Evolutionary conservation across 805 yeast species (phyloP), one percentile per base, ranked within the genome.

Genomic region (Torulaspora microellipsoides): DNA sequence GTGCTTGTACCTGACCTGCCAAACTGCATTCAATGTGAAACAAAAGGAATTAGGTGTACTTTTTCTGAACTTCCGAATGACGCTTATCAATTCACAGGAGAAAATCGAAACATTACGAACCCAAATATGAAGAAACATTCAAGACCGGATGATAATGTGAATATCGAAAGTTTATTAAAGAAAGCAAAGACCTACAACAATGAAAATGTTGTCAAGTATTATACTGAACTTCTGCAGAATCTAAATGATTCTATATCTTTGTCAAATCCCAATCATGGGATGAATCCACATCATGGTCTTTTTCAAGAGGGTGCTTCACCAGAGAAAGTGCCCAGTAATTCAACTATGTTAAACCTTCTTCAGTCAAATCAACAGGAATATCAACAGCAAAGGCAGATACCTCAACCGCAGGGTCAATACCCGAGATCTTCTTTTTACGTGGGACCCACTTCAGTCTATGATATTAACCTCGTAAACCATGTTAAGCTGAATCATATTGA

Each of bases 391-490:
- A 38, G 33, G 13, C 40, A 34, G 15, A 34, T 39, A 3, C 40
- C 42, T 3, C 47, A 43, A 27, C 28, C 50, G 7, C 49, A 41
- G 27, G 38, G 86, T 15, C 96, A 88, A 59, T 87, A 81, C 55
- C 96, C 98, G 1, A 70, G 96, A 45, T 88, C 96, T 0, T 83
- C 95, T 14, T 87, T 87, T 56, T 85, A 80, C 55, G 82, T 90
- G 15, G 97, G 98, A 1, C 81, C 95, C 1, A 85, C 95, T 0
- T 88, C 96, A 13, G 73, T 85, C 25, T 87, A 82, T 59, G 98
- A 91, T 60, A 71, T 78, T 20, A 72, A 77, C 11, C 71, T 91
- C 20, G 69, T 91, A 15, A 82, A 84, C 47, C 67, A 76, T 32
- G 78, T 87, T 29, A 76, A 72, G 27, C 62, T 81, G 25, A 83